These are phyloP conservation scores for Primulina tabacum DNA, from an alignment of 257 asterid species.

Conservation along the genomic window DNA sequence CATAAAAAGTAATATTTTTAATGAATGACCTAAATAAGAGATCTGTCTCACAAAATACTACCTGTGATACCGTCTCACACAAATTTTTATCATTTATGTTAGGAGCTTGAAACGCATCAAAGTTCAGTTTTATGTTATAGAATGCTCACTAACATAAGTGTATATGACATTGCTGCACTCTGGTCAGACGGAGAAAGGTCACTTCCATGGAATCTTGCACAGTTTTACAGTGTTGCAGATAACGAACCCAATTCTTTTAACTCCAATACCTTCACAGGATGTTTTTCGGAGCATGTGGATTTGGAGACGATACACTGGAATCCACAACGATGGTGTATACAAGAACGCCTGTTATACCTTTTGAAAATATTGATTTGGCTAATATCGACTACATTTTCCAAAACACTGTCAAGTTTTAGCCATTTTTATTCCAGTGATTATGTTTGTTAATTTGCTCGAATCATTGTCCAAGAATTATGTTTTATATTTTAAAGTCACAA, in stretches of 20 bases:
- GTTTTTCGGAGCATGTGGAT: constrained; percentile 71
- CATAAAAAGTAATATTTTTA: too few relatives aligned
- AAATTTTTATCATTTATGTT: too few relatives aligned
- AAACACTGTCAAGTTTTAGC: too few relatives aligned
- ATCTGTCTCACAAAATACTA: too few relatives aligned
- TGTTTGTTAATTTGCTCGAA: too few relatives aligned
- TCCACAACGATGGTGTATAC: constrained; percentile 88
- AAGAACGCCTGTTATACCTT: constrained; percentile 14
- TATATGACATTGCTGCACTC: constrained; percentile 78
- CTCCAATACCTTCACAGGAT: constrained; percentile 35
- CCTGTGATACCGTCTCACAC: too few relatives aligned
- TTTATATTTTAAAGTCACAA: too few relatives aligned
- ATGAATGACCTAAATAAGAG: too few relatives aligned
- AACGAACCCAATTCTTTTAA: not conserved
- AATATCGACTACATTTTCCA: too few relatives aligned
- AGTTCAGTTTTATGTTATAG: constrained; percentile 43
- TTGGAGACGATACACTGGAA: constrained; percentile 62
- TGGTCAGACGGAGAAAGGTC: constrained; percentile 62
- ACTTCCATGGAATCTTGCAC: constrained; percentile 10
- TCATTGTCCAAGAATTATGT: too few relatives aligned
- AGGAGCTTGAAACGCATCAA: constrained; percentile 7
- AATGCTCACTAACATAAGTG: constrained; percentile 56
- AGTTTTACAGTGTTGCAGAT: not conserved
- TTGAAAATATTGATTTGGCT: too few relatives aligned
- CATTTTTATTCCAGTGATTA: too few relatives aligned